Base-by-base conservation (phyloP, 306 rosid species). In the Citrullus amarus region DNA sequence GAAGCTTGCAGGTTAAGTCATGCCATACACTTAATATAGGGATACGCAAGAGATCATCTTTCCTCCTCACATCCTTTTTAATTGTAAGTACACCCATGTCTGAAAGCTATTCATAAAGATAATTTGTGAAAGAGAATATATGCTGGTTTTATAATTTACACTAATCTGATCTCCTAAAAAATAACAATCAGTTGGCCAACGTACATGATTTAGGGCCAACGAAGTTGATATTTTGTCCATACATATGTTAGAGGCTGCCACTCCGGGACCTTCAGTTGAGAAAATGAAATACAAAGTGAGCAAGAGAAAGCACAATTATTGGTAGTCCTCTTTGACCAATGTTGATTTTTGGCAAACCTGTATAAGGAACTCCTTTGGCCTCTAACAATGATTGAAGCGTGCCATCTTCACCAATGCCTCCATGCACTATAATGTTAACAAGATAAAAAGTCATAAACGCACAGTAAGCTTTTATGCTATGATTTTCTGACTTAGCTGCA, bases 361-460 rank as follows among this genome's bases (percentile, higher is more conserved):
- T 89, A 83, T 89, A 86, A 39, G 96, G 90, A 86, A 92, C 92
- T 63, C 96, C 92, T 86, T 89, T 90, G 78, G 90, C 91, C 81
- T 89, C 92, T 82, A 94, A 84, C 85, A 92, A 81, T 56, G 97
- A 89, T 82, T 92, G 98, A 87, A 94, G 96, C 2, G 91, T 89
- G 55, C 98, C 98, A 81, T 94, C 96, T 88, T 94, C 98, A 67
- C 98, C 98, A 69, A 94, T 92, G 84, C 98, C 98, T 87, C 98
- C 98, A 88, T 94, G 98, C 87, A 94, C 98, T 94, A 48, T 25
- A 80, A 65, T 81, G 46, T 78, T 78, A 80, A 76, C 55, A 63
- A 79, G 79, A 75, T 56, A 77, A 78, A 25, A 82, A 58, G 72
- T 77, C 43, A 50, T 79, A 73, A 80, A 74, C 61, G 38, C 51